A percentile compares a stretch with the other conserved stretches of the same genome.
Evolutionary conservation across 768 basidiomycete species (phyloP).

Genomic region (Tulasnella sp.): DNA sequence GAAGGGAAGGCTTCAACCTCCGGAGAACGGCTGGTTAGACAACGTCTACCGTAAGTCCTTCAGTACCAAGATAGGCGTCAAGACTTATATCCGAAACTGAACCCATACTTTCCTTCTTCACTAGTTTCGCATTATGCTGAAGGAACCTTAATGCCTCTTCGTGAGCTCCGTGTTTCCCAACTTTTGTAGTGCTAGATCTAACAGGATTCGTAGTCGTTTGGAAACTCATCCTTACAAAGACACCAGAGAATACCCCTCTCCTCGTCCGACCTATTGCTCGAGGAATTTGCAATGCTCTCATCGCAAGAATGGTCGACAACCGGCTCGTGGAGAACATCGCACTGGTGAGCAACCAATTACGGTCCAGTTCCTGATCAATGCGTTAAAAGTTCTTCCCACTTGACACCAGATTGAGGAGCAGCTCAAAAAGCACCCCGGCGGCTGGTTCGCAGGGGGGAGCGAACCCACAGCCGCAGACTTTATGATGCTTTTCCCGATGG

Average conservation of each 20-base stretch:
- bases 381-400: no score
- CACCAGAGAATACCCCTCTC: conserved; percentile 34
- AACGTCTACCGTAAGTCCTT: conserved; percentile 36
- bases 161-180: conserved; percentile 7
- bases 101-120: not conserved
- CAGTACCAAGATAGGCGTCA: not conserved
- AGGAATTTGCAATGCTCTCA: conserved; percentile 32
- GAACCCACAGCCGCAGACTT: conserved; percentile 53
- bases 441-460: conserved; percentile 48
- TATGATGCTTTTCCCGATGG: conserved; percentile 51
- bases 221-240: conserved; percentile 37
- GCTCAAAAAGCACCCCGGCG: conserved; percentile 42
- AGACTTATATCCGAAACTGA: not conserved
- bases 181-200: not conserved
- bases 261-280: conserved; percentile 35
- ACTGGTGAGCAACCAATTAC: conserved; percentile 38
- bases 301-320: conserved; percentile 40
- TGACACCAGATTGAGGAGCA: conserved; percentile 47
- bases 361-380: no score
- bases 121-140: conserved; percentile 40
- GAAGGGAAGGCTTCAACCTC: conserved; percentile 37
- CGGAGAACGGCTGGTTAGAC: conserved; percentile 35
- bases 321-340: conserved; percentile 41
- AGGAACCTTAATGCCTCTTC: conserved; percentile 39
- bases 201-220: conserved; percentile 30